Evolutionary conservation across 164 flowering plant genomes (phyloP).

Genomic region (Dillenia suffruticosa): DNA sequence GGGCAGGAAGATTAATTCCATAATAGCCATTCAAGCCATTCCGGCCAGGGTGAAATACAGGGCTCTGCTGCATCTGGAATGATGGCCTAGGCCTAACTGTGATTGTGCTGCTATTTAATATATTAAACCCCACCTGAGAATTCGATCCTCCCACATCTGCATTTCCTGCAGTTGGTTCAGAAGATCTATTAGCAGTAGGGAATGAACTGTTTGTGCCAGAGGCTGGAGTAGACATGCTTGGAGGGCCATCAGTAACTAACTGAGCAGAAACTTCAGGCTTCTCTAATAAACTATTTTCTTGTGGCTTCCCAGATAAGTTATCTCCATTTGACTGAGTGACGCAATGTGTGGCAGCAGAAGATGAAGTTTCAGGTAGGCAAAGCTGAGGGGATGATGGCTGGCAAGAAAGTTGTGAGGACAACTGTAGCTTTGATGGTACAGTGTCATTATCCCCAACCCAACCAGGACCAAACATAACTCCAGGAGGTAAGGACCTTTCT

Average conservation of each 20-base stretch:
- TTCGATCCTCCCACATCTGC: slow-evolving; percentile 16
- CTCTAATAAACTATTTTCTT: background rate
- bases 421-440: slow-evolving; percentile 1
- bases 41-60: slow-evolving; percentile 12
- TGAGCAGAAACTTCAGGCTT: slow-evolving; percentile 16
- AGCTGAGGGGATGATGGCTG: too few species aligned
- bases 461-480: slow-evolving; percentile 58
- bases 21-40: slow-evolving; percentile 28
- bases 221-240: slow-evolving; percentile 13
- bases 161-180: slow-evolving; percentile 13
- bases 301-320: background rate
- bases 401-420: too few species aligned
- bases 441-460: slow-evolving; percentile 54
- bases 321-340: too few species aligned
- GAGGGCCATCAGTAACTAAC: slow-evolving; percentile 13
- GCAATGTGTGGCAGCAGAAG: too few species aligned
- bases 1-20: slow-evolving; percentile 17
- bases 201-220: slow-evolving; percentile 11
- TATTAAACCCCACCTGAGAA: slow-evolving; percentile 19
- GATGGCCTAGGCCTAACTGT: slow-evolving; percentile 11
- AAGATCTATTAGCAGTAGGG: slow-evolving; percentile 12
- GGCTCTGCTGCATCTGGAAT: slow-evolving; percentile 23
- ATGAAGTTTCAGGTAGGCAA: too few species aligned
- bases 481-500: slow-evolving; percentile 47
- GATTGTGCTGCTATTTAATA: slow-evolving; percentile 9